phyloP scores from a whole-genome alignment of 2,329 filamentous ascomycete genomes.

The Aureobasidium leucospermi region DNA sequence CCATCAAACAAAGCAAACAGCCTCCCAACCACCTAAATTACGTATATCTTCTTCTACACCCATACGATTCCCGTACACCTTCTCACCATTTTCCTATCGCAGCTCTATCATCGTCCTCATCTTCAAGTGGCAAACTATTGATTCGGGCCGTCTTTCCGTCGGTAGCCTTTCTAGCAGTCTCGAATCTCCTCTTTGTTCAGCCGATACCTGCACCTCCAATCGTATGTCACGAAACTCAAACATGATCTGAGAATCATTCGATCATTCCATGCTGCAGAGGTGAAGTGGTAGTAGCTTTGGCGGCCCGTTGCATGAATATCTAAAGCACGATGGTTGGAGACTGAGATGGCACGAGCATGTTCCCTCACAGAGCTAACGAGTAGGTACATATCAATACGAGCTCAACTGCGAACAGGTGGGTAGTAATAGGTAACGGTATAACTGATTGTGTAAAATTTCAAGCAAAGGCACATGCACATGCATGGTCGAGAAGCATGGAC shows the following conservation, averaged over 20 bases:
- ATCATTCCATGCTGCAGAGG: background rate
- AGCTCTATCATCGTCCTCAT: background rate
- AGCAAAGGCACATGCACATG: background rate
- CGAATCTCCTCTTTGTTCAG: background rate
- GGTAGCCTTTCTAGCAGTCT: background rate
- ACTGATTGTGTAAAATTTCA: background rate
- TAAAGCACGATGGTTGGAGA: background rate
- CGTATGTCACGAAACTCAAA: background rate
- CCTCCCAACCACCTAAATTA: background rate
- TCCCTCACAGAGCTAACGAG: background rate
- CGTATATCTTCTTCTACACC: background rate
- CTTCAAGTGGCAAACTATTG: background rate
- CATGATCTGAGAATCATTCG: background rate
- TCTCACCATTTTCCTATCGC: background rate
- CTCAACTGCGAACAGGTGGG: constrained; percentile 1
- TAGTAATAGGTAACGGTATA: background rate
- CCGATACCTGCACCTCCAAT: background rate
- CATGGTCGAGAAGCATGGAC: background rate
- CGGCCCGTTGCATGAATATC: constrained; percentile 3
- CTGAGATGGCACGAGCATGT: background rate
- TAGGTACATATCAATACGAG: constrained; percentile 9
- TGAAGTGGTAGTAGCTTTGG: no score
- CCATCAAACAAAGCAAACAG: constrained; percentile 6
- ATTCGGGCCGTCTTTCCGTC: background rate
- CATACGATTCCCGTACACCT: background rate